Evolutionary conservation across 345 rosid species (phyloP).

Genomic region (Trapa incisa): DNA sequence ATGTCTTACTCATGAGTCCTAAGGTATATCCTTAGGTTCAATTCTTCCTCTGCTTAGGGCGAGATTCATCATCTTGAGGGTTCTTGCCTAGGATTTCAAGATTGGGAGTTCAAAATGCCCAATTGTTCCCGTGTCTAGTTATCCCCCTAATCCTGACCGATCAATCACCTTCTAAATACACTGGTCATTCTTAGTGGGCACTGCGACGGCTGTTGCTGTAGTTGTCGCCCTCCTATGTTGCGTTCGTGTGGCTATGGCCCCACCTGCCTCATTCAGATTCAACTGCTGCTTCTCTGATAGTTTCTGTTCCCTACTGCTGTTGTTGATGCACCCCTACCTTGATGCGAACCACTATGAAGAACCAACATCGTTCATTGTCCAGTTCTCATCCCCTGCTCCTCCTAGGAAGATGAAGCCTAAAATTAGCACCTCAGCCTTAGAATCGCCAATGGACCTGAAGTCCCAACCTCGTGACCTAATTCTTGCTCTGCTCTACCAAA

Average conservation of each 20-base stretch:
- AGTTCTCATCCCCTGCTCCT: conserved; percentile 6
- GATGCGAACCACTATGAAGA: conserved; percentile 27
- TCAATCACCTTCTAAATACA: conserved; percentile 3
- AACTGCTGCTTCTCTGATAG: conserved; percentile 2
- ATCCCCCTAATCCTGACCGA: conserved; percentile 6
- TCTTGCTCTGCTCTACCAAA: background rate
- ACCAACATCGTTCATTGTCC: conserved; percentile 41
- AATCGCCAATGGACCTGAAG: background rate
- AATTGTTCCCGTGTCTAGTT: too few species aligned
- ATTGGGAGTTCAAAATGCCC: too few species aligned
- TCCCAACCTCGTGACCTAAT: background rate
- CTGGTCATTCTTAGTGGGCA: conserved; percentile 1
- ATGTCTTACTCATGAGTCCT: too few species aligned
- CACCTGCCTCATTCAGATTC: conserved; percentile 11
- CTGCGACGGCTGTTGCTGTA: conserved; percentile 19
- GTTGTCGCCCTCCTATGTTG: conserved; percentile 33
- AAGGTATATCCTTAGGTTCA: too few species aligned
- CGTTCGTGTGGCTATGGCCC: conserved; percentile 34
- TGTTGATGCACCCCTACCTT: conserved; percentile 15
- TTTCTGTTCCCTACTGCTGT: background rate
- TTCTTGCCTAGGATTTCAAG: too few species aligned
- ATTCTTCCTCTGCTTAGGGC: too few species aligned
- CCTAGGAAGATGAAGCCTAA: background rate
- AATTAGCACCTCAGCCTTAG: background rate
- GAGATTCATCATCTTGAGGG: too few species aligned